Conservation (phyloP, 139 green algal species). For the Marvania coccoides region DNA sequence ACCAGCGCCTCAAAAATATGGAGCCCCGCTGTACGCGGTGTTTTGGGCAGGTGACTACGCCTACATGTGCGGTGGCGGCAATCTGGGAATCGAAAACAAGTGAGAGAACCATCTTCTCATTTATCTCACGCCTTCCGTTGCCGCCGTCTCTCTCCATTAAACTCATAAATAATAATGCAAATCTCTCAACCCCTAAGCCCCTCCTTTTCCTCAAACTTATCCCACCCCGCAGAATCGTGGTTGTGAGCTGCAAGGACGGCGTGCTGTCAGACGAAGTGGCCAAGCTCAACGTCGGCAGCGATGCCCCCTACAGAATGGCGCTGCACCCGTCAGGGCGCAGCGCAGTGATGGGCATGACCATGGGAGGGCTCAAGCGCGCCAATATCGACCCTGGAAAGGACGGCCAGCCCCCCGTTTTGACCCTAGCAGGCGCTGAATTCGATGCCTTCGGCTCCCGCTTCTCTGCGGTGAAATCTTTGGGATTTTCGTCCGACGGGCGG, state of each 20-base stretch:
- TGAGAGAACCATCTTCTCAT: neutral
- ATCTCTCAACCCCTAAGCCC: neutral
- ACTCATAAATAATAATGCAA: too few species aligned
- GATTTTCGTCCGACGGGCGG: conserved; percentile 24
- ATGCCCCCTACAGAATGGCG: conserved; percentile 28
- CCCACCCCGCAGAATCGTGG: conserved; percentile 19
- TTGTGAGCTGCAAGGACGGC: neutral
- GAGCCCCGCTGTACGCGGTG: neutral
- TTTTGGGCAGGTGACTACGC: conserved; percentile 9
- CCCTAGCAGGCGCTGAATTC: neutral
- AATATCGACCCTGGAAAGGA: conserved; percentile 11
- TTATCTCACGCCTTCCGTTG: neutral
- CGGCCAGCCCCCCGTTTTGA: neutral
- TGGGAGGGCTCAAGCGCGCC: conserved; percentile 15
- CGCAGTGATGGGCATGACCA: conserved; percentile 17
- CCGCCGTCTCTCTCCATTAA: neutral
- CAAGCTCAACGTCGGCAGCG: conserved; percentile 24
- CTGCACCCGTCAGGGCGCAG: conserved; percentile 18
- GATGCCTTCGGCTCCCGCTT: neutral
- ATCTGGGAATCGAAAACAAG: conserved; percentile 49
- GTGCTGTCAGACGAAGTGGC: conserved; percentile 23
- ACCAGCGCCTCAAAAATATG: neutral
- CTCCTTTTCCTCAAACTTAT: neutral
- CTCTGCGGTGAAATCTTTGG: conserved; percentile 26
- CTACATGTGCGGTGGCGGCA: conserved; percentile 39